Base-by-base conservation (phyloP, 352 stramenopile species). In the Hyaloperonospora brassicae region DNA sequence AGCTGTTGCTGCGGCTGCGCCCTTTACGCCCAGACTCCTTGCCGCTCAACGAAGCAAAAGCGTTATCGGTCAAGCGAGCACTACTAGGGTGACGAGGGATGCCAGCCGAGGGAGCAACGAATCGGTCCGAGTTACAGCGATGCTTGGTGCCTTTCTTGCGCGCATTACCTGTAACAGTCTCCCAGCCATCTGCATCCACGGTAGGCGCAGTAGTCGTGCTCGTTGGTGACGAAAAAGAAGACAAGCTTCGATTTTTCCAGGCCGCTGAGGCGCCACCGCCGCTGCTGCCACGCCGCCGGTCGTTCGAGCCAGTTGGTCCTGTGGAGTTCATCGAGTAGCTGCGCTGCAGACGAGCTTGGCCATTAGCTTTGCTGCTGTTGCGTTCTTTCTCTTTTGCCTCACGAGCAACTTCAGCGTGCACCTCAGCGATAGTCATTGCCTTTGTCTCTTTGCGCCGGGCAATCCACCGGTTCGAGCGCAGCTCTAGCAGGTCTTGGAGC, bases 381-480 rank as follows among this genome's bases (percentile, higher is more conserved):
- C 76, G 73, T 17, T 79, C 77, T 68, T 89, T 92, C 42, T 72
- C 76, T 57, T 82, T 80, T 0, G 64, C 81, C 54, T 92, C 81
- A 24, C 79, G 76, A 21, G 78, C 80, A 5, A 72, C 75, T 38
- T 91, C 78, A 9, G 78, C 81, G 49, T 91, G 81, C 41, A 92
- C 73, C 42, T 92, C 64, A 30, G 82, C 82, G 36, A 92, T 89
- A 2, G 82, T 92, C 76, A 87, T 92, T 13, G 82, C 82, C 66
- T 89, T 89, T 12, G 76, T 78, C 62, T 92, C 82, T 57, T 92
- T 87, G 21, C 80, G 76, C 30, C 82, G 72, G 6, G 79, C 68
- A 14, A 89, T 70, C 72, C 79, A 92, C 24, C 77, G 79, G 63
- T 89, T 89, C 23, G 73, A 63, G n/a, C 82, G 79, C 54, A 92